Conservation (phyloP, 371 early-diverging fungal species). For the Mortierella sp. region DNA sequence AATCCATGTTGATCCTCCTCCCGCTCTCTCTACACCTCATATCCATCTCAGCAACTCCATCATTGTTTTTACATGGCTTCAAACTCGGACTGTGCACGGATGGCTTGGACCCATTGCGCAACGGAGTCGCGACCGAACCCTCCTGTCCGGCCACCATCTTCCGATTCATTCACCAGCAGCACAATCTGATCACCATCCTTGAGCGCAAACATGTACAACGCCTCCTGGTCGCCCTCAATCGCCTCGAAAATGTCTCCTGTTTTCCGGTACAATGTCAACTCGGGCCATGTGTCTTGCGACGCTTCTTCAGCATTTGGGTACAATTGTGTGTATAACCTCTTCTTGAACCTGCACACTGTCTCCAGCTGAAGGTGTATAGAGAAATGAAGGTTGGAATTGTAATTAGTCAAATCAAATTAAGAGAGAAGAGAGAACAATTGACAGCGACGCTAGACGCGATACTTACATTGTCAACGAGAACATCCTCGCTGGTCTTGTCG, state of each 20-base stretch:
- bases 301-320: slow-evolving; percentile 26
- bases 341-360: slow-evolving; percentile 53
- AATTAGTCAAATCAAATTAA: not conserved
- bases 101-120: slow-evolving; percentile 49
- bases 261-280: slow-evolving; percentile 34
- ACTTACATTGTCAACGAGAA: slow-evolving; percentile 51
- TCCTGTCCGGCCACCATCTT: slow-evolving; percentile 14
- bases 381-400: not conserved
- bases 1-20: not conserved
- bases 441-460: not conserved
- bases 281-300: slow-evolving; percentile 38
- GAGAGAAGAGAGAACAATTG: not conserved
- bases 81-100: slow-evolving; percentile 50
- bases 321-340: slow-evolving; percentile 35
- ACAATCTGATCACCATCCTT: slow-evolving; percentile 52
- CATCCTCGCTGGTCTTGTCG: slow-evolving; percentile 13
- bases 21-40: not conserved
- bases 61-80: slow-evolving; percentile 20
- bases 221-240: slow-evolving; percentile 50
- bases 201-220: slow-evolving; percentile 55
- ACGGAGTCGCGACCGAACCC: slow-evolving; percentile 28
- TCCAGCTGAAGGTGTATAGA: slow-evolving; percentile 29
- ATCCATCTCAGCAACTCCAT: no score
- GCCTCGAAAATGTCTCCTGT: slow-evolving; percentile 25
- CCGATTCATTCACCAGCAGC: slow-evolving; percentile 38